Conservation (phyloP, 1,139 yeast species). For the Blastobotrys buckinghamii region DNA sequence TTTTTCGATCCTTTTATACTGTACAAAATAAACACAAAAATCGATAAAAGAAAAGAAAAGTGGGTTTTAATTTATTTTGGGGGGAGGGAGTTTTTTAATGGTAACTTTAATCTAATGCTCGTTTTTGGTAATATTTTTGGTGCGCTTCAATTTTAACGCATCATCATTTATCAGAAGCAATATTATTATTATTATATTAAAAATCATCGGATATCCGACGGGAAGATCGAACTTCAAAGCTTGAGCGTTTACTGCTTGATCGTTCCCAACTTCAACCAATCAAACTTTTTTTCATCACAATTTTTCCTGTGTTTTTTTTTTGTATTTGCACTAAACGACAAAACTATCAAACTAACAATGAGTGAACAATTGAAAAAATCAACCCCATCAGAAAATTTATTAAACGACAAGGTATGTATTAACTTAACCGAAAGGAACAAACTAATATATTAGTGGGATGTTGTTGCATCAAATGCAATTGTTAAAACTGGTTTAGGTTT, state of each 20-base stretch:
- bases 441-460: constrained; percentile 63
- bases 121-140: no score
- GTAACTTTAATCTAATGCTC: no score
- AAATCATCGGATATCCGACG: no score
- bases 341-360: constrained; percentile 17
- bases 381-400: constrained; percentile 52
- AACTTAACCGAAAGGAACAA: not conserved
- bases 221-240: no score
- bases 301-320: not conserved
- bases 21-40: no score
- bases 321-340: not conserved
- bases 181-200: no score
- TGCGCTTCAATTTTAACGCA: no score
- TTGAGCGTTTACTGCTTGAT: not conserved
- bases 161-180: no score
- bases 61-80: no score
- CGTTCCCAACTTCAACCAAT: not conserved
- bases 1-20: no score
- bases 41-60: no score
- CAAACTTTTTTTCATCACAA: constrained; percentile 1
- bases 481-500: constrained; percentile 97
- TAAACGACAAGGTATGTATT: constrained; percentile 59
- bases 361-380: constrained; percentile 22
- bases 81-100: no score
- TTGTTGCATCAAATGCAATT: constrained; percentile 86